phyloP scores from a whole-genome alignment of 179 eudicot species.

The Silene vulgaris region DNA sequence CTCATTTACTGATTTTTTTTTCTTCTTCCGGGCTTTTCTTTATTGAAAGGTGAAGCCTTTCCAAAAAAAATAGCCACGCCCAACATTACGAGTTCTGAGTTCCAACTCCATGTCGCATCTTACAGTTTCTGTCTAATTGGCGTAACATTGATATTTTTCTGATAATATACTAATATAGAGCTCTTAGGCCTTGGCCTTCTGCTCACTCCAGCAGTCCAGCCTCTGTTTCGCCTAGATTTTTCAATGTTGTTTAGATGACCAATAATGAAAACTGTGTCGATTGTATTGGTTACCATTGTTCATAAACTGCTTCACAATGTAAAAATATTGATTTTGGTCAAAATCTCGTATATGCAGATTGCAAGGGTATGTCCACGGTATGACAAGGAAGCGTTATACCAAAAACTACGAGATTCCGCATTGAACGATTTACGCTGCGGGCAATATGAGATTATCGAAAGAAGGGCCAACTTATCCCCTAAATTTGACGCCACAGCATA shows the following conservation, averaged over 20 bases:
- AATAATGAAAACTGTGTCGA: no score
- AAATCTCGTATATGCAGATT: constrained; percentile 37
- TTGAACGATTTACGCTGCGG: constrained; percentile 50
- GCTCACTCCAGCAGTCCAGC: no score
- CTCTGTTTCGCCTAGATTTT: no score
- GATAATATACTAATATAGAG: no score
- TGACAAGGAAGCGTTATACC: constrained; percentile 53
- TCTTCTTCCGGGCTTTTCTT: not conserved
- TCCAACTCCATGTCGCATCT: no score
- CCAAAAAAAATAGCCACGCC: no score
- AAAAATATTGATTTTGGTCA: not conserved
- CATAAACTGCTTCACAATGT: not conserved
- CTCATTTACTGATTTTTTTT: constrained; percentile 10
- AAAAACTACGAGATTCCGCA: constrained; percentile 44
- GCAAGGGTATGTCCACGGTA: constrained; percentile 37
- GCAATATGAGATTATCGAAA: constrained; percentile 57
- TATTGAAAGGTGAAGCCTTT: not conserved
- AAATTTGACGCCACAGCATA: constrained; percentile 51
- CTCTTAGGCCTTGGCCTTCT: no score
- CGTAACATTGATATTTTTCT: no score
- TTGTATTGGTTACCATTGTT: not conserved
- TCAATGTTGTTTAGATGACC: no score
- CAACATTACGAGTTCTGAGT: no score
- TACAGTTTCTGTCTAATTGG: no score
- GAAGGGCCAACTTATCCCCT: constrained; percentile 42